Percentiles rank a stretch among this genome's conserved stretches.
Evolutionary conservation across 2,329 filamentous ascomycete species (phyloP).

Genomic region (Ophiostoma sp.): DNA sequence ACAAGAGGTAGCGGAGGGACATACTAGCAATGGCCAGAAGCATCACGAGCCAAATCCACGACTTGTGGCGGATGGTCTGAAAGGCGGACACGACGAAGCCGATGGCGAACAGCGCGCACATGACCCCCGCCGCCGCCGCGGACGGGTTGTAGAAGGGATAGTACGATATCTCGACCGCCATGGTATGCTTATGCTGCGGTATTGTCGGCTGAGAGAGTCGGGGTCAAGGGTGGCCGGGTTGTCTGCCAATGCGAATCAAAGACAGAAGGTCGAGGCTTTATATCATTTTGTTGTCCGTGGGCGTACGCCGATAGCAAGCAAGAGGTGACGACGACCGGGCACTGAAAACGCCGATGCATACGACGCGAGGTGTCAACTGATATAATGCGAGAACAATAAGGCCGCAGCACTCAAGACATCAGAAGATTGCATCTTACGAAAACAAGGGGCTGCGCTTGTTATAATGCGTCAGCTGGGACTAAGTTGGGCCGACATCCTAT

Average conservation of each 20-base stretch:
- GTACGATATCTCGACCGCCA: slow-evolving; percentile 17
- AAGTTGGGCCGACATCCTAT: neutral
- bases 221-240: no score
- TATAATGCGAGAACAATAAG: neutral
- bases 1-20: slow-evolving; percentile 8
- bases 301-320: neutral
- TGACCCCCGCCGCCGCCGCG: slow-evolving; percentile 28
- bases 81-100: slow-evolving; percentile 28
- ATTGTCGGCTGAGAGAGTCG: no score
- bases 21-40: slow-evolving; percentile 30
- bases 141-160: slow-evolving; percentile 31
- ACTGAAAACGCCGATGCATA: neutral
- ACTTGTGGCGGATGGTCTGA: slow-evolving; percentile 29
- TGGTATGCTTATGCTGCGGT: neutral
- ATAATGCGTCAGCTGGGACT: neutral
- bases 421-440: neutral
- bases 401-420: neutral
- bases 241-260: no score
- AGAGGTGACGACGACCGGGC: neutral
- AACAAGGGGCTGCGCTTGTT: neutral
- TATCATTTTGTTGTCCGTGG: no score
- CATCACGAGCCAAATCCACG: slow-evolving; percentile 33
- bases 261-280: neutral
- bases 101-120: slow-evolving; percentile 29
- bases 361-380: neutral